Percentiles rank a stretch among this genome's conserved stretches.
Conservation (phyloP, 768 basidiomycete species). For the Suillus clintonianus region DNA sequence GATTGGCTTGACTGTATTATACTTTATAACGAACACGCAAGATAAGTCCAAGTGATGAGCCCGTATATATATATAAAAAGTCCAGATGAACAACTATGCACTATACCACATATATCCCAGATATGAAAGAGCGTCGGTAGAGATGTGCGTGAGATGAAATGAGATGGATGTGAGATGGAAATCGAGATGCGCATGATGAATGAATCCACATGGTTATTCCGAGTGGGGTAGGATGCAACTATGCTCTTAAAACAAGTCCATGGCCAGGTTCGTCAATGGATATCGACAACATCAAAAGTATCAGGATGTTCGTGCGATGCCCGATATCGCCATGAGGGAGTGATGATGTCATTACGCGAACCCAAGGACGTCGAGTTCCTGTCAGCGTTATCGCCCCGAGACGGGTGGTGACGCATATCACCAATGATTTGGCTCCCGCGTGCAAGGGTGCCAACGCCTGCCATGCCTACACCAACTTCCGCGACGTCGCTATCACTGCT, state of each 20-base stretch:
- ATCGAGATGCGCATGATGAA: not conserved
- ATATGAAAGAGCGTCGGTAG: not conserved
- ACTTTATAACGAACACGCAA: not conserved
- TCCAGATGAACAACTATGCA: not conserved
- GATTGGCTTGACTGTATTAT: not conserved
- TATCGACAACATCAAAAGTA: not conserved
- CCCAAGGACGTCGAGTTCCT: not conserved
- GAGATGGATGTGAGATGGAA: not conserved
- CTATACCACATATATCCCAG: not conserved
- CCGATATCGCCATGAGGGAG: not conserved
- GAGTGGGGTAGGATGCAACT: not conserved
- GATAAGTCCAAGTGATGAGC: not conserved
- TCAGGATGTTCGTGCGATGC: not conserved
- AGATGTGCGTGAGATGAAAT: not conserved
- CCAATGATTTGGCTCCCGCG: constrained; percentile 31
- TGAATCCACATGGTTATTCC: not conserved
- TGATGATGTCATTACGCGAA: too few relatives aligned
- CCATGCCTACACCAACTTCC: constrained; percentile 40
- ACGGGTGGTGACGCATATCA: constrained; percentile 10
- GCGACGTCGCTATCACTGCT: constrained; percentile 12
- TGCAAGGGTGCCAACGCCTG: constrained; percentile 46
- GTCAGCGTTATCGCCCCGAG: constrained; percentile 16
- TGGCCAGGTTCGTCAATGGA: not conserved
- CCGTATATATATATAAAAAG: not conserved
- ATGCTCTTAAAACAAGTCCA: not conserved